These are phyloP conservation scores for Hortiboletus flavorubellus DNA, from an alignment of 768 basidiomycete species.

Conservation along the genomic window DNA sequence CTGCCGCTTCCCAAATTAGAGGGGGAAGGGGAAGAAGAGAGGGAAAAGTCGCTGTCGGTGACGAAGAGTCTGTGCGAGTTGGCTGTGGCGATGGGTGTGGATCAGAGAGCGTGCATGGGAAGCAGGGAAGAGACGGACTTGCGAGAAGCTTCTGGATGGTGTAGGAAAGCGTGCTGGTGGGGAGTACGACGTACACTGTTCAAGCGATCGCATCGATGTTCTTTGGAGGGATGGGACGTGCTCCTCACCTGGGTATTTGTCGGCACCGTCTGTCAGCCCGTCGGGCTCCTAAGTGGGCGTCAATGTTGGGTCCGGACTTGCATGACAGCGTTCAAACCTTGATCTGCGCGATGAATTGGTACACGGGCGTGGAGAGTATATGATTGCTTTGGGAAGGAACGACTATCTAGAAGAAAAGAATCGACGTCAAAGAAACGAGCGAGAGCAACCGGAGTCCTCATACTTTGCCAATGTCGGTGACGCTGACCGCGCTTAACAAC, in stretches of 20 bases:
- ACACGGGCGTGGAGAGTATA: constrained; percentile 63
- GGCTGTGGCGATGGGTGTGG: constrained; percentile 41
- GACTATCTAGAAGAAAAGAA: constrained; percentile 49
- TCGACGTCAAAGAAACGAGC: neutral
- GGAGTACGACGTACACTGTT: constrained; percentile 71
- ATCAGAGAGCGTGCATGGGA: constrained; percentile 4
- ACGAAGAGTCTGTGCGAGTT: constrained; percentile 80
- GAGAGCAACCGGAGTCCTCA: neutral
- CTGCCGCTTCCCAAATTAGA: constrained; percentile 37
- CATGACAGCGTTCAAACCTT: constrained; percentile 45
- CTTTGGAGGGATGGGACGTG: neutral
- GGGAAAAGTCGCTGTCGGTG: constrained; percentile 51
- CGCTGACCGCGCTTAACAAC: constrained; percentile 73
- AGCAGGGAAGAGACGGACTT: constrained; percentile 45
- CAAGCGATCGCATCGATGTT: neutral
- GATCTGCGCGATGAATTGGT: constrained; percentile 67
- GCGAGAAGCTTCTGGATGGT: constrained; percentile 80
- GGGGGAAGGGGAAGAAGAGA: constrained; percentile 47
- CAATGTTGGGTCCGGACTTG: neutral
- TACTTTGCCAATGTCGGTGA: constrained; percentile 79
- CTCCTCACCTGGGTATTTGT: constrained; percentile 68
- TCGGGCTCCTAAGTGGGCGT: constrained; percentile 49
- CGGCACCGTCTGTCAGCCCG: constrained; percentile 75
- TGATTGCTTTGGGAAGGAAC: constrained; percentile 80
- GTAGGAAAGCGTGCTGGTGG: constrained; percentile 60